Evolutionary conservation across 176 grass and related monocot genomes (phyloP), one percentile per base, ranked within the genome.

Genomic region (Musa itinerans): DNA sequence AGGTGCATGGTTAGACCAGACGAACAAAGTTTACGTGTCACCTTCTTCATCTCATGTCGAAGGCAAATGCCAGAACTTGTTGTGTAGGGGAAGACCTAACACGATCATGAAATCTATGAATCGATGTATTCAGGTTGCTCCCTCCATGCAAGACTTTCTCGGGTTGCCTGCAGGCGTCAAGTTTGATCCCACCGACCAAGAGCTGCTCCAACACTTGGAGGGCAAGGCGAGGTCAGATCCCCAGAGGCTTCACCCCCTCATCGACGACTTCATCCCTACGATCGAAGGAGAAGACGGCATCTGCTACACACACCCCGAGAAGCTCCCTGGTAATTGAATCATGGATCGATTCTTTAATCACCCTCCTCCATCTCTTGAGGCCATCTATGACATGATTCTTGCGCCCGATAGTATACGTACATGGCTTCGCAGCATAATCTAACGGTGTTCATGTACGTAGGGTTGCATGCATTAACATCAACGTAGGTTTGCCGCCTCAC

Each of bases 261-360:
- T 96, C 56, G 93, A 92, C 65, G 85, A 92, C 79, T 96, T 92
- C 83, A 96, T 96, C 68, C 89, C 87, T 50, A 96, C 87, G 19
- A 88, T 96, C 48, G 83, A 90, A 16, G 83, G 87, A 56, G 87
- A 96, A 81, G 76, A 96, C 54, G 87, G 93, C 63, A 90, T 92
- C 73, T 96, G 93, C 79, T 96, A 92, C 85, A 96, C 93, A 29
- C 93, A 96, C 52, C 93, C 87, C 16, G 83, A 92, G 81, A 92
- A 63, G 69, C 87, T 96, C 63, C 85, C 89, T 1, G 83, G 87
- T 89, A 85, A 75, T 53, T 11, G 20, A 5, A 43, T 43, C 34
- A 17, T 53, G 53, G 52, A 54, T 64, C 9, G 1, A n/a, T 16
- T 50, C 50, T 15, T 76, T 63, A 20, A 56, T 56, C 34, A 5